These are phyloP conservation scores for Trichoderma gamsii DNA, from an alignment of 495 filamentous ascomycete species.

Conservation along the genomic window DNA sequence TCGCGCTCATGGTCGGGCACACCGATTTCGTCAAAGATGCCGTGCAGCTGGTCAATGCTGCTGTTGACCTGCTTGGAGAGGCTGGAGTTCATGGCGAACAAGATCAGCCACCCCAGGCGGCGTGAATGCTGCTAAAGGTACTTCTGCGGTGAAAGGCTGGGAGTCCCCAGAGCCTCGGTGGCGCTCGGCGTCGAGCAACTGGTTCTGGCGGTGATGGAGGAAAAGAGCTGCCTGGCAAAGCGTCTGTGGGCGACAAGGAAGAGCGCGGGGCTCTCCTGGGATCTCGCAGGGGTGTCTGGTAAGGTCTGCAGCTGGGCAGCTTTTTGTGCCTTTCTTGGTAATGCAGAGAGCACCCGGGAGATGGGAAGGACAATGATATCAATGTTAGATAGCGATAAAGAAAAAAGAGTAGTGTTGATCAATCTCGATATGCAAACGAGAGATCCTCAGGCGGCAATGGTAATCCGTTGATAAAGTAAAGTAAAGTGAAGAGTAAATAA, in stretches of 20 bases:
- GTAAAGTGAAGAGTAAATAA: neutral
- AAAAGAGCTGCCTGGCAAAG: neutral
- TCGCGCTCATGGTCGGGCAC: constrained; percentile 86
- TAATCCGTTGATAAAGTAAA: neutral
- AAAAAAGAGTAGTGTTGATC: neutral
- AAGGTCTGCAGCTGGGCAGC: neutral
- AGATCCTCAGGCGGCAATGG: neutral
- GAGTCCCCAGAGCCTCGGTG: neutral
- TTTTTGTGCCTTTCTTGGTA: neutral
- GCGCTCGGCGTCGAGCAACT: neutral
- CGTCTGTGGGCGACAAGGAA: neutral
- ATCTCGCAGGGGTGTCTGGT: neutral
- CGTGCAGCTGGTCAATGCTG: constrained; percentile 84
- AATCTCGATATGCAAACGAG: neutral
- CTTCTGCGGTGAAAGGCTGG: neutral
- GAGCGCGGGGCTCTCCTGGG: constrained; percentile 1
- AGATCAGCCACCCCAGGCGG: constrained; percentile 9
- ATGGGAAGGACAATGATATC: neutral
- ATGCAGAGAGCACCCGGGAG: neutral
- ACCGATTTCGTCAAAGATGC: constrained; percentile 93
- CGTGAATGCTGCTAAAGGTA: neutral
- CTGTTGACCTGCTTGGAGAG: constrained; percentile 88
- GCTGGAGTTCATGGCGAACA: constrained; percentile 69
- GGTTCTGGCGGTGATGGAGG: neutral
- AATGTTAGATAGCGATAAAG: neutral